These are phyloP conservation scores for Nitzschia inconspicua DNA, from an alignment of 108 stramenopile genomes.

Conservation along the genomic window DNA sequence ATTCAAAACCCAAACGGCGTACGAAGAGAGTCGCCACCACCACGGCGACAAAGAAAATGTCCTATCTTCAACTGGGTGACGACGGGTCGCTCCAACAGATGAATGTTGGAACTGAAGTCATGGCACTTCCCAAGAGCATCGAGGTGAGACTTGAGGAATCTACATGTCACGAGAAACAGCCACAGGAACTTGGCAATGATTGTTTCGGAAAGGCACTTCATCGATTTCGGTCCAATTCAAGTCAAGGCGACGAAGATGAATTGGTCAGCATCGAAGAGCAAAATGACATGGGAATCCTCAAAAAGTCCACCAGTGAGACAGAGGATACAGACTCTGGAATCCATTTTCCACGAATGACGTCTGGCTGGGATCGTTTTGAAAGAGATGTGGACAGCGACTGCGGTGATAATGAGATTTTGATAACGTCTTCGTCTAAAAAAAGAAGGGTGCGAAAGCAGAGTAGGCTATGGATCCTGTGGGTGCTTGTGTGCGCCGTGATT, in stretches of 20 bases:
- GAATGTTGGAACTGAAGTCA: too few species aligned
- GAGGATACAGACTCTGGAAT: background rate
- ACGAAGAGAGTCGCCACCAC: background rate
- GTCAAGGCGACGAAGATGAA: background rate
- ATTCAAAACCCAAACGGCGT: background rate
- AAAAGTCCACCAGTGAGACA: background rate
- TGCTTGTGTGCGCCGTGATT: conserved; percentile 1
- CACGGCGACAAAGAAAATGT: background rate
- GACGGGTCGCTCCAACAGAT: background rate
- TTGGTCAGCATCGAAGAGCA: too few species aligned
- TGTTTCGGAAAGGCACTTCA: background rate
- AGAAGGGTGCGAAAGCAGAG: too few species aligned
- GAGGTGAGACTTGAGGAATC: background rate
- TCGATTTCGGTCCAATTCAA: background rate
- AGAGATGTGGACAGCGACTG: background rate
- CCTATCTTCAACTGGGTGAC: conserved; percentile 1
- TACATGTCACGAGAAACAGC: background rate
- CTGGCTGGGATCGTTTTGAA: conserved; percentile 3
- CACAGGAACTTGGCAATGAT: background rate
- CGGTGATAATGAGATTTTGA: conserved; percentile 9
- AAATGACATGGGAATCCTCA: too few species aligned
- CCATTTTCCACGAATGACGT: background rate
- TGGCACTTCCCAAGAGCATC: background rate
- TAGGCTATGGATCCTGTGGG: conserved; percentile 4
- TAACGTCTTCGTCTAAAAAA: background rate